Evolutionary conservation across 306 rosid genomes (phyloP), one percentile per base, ranked within the genome.

Genomic region (Cucumis cinereus): DNA sequence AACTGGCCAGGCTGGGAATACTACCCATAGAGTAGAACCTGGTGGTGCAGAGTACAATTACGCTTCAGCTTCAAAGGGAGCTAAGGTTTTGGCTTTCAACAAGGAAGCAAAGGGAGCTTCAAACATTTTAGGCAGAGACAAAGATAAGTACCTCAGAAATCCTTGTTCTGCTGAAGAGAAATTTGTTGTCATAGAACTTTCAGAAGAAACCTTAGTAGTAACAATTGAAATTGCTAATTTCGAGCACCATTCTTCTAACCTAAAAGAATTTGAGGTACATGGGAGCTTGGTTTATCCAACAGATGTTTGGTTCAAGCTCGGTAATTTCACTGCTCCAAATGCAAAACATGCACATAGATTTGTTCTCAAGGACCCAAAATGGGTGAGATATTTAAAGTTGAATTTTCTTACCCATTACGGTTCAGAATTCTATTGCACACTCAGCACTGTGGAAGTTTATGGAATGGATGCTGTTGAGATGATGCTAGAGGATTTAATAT

Each of bases 41-140:
- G 91, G 93, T 45, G 99, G 99, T 54, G 84, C 87, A 55, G 91
- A 88, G 79, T 87, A 92, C 87, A 95, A 95, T 80, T 92, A 92
- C 81, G 99, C 99, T 45, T 95, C 96, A 7, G 96, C 92, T 26
- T 87, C 99, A n/a, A 95, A 95, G 83, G 99, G 99, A 77, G 95
- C 98, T n/a, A 95, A 92, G 85, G 92, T 95, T 60, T 87, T 95
- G 87, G 92, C 86, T 83, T 92, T 88, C 69, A 95, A 92, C 86
- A 95, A 90, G 89, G 99, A 95, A 92, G 92, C 96, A 67, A 95
- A 95, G 79, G 99, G 98, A 61, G 99, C 99, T 81, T 84, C 96
- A 79, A 88, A 92, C 79, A 83, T 95, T 76, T 87, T 95, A 78
- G 88, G 85, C 79, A 86, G 83, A 76, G 97, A 95, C 83, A 84